Conservation (phyloP, 2,329 filamentous ascomycete genomes). For the Hypoxylon rubiginosum region DNA sequence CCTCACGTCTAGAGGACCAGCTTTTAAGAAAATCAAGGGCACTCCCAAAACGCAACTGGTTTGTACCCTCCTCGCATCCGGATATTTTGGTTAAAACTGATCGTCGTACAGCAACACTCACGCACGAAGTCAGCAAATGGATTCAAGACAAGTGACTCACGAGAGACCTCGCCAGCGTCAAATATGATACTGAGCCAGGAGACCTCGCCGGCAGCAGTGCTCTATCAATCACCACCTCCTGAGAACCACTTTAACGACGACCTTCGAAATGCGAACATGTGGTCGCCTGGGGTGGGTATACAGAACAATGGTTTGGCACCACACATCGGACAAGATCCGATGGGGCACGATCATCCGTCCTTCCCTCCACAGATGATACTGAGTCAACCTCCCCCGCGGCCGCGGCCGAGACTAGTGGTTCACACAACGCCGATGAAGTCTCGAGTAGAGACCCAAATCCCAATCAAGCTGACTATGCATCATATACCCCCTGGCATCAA, state of each 20-base stretch:
- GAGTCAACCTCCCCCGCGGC: slow-evolving; percentile 43
- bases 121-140: slow-evolving; percentile 65
- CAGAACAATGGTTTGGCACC: slow-evolving; percentile 19
- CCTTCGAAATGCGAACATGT: slow-evolving; percentile 48
- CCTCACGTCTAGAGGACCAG: slow-evolving; percentile 38
- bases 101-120: slow-evolving; percentile 62
- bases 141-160: slow-evolving; percentile 61
- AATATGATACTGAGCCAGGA: slow-evolving; percentile 65
- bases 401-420: slow-evolving; percentile 66
- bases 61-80: slow-evolving; percentile 27
- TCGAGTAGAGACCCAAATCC: slow-evolving; percentile 96
- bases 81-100: slow-evolving; percentile 45
- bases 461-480: slow-evolving; percentile 83
- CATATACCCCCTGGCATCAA: slow-evolving; percentile 81
- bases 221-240: slow-evolving; percentile 63
- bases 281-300: slow-evolving; percentile 50
- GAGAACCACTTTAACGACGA: slow-evolving; percentile 55
- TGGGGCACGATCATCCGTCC: slow-evolving; percentile 37
- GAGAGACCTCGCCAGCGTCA: slow-evolving; percentile 69
- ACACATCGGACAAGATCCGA: slow-evolving; percentile 34
- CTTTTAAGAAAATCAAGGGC: slow-evolving; percentile 48
- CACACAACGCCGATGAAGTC: slow-evolving; percentile 83
- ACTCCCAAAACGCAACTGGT: slow-evolving; percentile 49
- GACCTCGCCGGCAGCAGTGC: slow-evolving; percentile 64
- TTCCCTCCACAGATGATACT: slow-evolving; percentile 34